A percentile compares a stretch with the other conserved stretches of the same genome.
These are phyloP conservation scores for Ceratocystis huliohia DNA, from an alignment of 2,329 filamentous ascomycete genomes.

Conservation along the genomic window DNA sequence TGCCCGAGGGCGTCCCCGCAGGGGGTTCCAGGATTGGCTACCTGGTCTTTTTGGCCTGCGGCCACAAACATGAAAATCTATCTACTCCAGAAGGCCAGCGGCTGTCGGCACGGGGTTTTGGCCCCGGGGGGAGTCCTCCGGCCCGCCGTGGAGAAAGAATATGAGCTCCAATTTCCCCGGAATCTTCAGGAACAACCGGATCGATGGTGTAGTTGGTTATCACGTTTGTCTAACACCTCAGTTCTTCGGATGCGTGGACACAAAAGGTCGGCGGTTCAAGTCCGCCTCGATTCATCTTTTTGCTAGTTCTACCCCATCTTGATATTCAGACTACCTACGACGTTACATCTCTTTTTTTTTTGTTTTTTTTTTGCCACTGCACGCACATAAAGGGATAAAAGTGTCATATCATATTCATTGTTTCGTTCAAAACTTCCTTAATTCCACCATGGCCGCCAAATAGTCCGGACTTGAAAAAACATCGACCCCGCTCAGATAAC, in stretches of 20 bases:
- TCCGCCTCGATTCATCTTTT: conserved; percentile 16
- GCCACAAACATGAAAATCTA: too few relatives aligned
- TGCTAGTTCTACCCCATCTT: not conserved
- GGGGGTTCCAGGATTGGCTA: too few relatives aligned
- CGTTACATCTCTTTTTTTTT: not conserved
- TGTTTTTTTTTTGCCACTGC: not conserved
- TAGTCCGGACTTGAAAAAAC: not conserved
- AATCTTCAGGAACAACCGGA: not conserved
- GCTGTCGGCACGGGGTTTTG: too few relatives aligned
- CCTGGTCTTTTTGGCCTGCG: too few relatives aligned
- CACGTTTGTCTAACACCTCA: conserved; percentile 16
- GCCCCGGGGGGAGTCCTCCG: too few relatives aligned
- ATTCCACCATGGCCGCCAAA: not conserved
- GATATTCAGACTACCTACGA: not conserved
- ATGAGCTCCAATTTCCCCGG: too few relatives aligned
- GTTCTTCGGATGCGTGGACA: conserved; percentile 4
- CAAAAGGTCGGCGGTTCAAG: conserved; percentile 17
- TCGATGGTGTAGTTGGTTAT: conserved; percentile 18
- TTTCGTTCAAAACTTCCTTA: not conserved
- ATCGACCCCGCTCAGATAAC: not conserved
- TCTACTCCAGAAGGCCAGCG: too few relatives aligned
- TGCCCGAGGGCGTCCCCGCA: too few relatives aligned
- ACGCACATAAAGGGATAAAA: not conserved
- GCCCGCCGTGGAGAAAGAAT: too few relatives aligned
- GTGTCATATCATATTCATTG: not conserved